phyloP scores from a whole-genome alignment of 2,329 filamentous ascomycete genomes.

The Arachnomyces sp. region DNA sequence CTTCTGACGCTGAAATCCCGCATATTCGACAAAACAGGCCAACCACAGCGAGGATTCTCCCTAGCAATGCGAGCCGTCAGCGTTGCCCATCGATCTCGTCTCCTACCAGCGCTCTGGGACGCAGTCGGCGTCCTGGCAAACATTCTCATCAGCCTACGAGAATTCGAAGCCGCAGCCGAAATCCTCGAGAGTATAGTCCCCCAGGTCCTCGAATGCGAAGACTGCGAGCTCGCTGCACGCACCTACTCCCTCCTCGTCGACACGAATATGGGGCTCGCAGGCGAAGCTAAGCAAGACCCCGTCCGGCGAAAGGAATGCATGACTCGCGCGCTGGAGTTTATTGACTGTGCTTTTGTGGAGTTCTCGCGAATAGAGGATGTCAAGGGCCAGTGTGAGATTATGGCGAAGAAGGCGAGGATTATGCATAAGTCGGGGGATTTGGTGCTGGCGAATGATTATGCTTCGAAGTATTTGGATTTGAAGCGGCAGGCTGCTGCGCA shows the following conservation, averaged over 20 bases:
- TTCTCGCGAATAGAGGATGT: constrained; percentile 61
- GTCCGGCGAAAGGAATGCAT: constrained; percentile 48
- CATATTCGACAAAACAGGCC: constrained; percentile 59
- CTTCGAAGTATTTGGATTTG: constrained; percentile 56
- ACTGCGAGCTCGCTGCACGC: constrained; percentile 52
- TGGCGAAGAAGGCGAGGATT: constrained; percentile 73
- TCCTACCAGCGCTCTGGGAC: constrained; percentile 65
- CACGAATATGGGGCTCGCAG: constrained; percentile 68
- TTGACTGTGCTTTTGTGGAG: constrained; percentile 55
- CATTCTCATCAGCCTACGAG: constrained; percentile 60
- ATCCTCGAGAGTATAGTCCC: constrained; percentile 65
- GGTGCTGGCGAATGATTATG: constrained; percentile 56
- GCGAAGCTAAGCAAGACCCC: constrained; percentile 36
- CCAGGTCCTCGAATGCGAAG: constrained; percentile 64
- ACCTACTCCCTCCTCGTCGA: constrained; percentile 67
- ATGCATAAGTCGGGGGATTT: constrained; percentile 62
- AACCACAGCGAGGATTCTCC: constrained; percentile 67
- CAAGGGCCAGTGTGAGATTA: constrained; percentile 64
- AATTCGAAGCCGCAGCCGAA: constrained; percentile 58
- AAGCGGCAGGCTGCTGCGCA: constrained; percentile 33
- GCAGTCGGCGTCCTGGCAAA: constrained; percentile 58
- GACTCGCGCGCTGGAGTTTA: constrained; percentile 50
- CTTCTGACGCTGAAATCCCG: constrained; percentile 65
- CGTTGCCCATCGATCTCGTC: constrained; percentile 60
- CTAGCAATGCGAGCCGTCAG: constrained; percentile 66